Base-by-base conservation (phyloP, 208 protist genomes). In the Trypanosoma caninum region DNA sequence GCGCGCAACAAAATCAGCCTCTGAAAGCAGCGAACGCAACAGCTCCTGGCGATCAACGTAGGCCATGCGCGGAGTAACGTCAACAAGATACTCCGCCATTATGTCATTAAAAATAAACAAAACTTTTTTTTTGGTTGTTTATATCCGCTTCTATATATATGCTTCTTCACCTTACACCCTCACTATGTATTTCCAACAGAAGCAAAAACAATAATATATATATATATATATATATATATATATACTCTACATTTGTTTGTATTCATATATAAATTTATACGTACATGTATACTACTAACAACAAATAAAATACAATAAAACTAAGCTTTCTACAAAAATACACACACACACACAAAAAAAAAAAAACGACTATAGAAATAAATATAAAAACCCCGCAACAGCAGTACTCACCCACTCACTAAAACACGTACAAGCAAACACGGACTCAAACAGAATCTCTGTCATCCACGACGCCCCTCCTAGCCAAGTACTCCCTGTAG, bases 21-120 rank as follows among this genome's bases (percentile, higher is more conserved):
- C 79, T 23, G 82, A 68, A 45, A 90, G 57, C 8, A 82, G 67
- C 30, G 84, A 88, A 14, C 76, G 77, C 35, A 95, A 61, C 58
- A 92, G 55, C 57, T 89, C 83, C 30, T 84, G 85, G 31, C 89
- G 82, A 61, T 95, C 89, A 35, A 95, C 82, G 60, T 95, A 95
- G 31, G 75, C 76, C 82, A 87, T 89, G 35, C 53, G 78, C 16
- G 85, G 83, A 10, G 76, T 74, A 5, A 38, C 41, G 45, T 91
- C 78, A 35, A 91, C 69, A 45, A 95, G 64, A 34, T 84, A 68
- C 6, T 75, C 72, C 6, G 81, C 80, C 83, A 91, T 91, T 27
- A 50, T 2, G n/a, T n/a, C n/a, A n/a, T n/a, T n/a, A n/a, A n/a
- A n/a, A n/a, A n/a, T n/a, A n/a, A n/a, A n/a, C n/a, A n/a, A n/a